These are phyloP conservation scores for Termitomyces sp. DNA, from an alignment of 768 basidiomycete genomes.

Conservation along the genomic window DNA sequence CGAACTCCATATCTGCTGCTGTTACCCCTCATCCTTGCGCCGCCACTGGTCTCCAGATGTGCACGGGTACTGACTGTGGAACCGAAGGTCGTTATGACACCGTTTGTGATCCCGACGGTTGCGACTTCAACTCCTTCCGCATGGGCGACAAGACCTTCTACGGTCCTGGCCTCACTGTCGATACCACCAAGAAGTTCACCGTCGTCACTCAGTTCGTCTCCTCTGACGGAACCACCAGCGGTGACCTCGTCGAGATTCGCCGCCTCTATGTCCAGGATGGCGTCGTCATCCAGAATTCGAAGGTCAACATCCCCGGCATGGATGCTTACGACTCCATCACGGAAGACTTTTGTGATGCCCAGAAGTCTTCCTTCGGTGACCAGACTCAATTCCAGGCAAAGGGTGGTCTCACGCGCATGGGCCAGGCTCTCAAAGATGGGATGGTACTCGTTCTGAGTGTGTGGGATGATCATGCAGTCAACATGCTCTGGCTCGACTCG, in stretches of 20 bases:
- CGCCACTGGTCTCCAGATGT: constrained; percentile 30
- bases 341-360: constrained; percentile 14
- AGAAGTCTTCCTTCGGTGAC: constrained; percentile 41
- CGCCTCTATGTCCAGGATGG: constrained; percentile 1
- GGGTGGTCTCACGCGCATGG: constrained; percentile 34
- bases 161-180: constrained; percentile 28
- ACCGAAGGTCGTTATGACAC: constrained; percentile 22
- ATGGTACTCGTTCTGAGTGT: constrained; percentile 36
- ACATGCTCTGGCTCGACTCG: constrained; percentile 22
- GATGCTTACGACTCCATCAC: constrained; percentile 10
- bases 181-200: constrained; percentile 45
- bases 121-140: background rate
- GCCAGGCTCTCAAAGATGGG: constrained; percentile 29
- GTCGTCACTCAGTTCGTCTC: constrained; percentile 57
- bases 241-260: constrained; percentile 43
- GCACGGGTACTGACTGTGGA: constrained; percentile 34
- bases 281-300: background rate
- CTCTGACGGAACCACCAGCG: constrained; percentile 35
- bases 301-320: constrained; percentile 37
- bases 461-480: constrained; percentile 34
- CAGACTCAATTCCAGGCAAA: constrained; percentile 33
- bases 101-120: background rate
- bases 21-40: constrained; percentile 48
- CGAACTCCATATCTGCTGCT: constrained; percentile 45
- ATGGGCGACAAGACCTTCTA: background rate